These are phyloP conservation scores for Afroboletus lepidellus DNA, from an alignment of 1,284 basidiomycete species.

Conservation along the genomic window DNA sequence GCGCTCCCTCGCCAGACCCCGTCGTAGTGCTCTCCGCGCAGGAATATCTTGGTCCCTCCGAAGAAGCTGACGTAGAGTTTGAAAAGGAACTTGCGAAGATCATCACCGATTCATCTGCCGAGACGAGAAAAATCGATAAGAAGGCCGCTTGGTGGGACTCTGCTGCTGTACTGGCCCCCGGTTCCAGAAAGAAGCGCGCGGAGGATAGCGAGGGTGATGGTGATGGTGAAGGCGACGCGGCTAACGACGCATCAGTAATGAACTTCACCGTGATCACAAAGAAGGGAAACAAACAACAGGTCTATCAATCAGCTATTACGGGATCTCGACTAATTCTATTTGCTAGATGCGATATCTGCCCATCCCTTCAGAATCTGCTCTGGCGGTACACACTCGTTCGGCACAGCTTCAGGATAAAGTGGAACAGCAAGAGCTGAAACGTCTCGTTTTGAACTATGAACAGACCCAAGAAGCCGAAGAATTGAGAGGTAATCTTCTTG, in stretches of 20 bases:
- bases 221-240: slow-evolving; percentile 37
- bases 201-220: slow-evolving; percentile 55
- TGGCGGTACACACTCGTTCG: slow-evolving; percentile 86
- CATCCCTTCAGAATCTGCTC: slow-evolving; percentile 81
- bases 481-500: slow-evolving; percentile 56
- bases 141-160: slow-evolving; percentile 84
- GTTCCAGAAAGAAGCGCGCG: slow-evolving; percentile 56
- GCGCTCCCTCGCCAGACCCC: slow-evolving; percentile 74
- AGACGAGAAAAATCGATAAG: slow-evolving; percentile 82
- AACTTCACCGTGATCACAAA: slow-evolving; percentile 93
- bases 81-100: slow-evolving; percentile 95
- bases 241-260: slow-evolving; percentile 61
- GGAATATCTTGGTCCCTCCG: slow-evolving; percentile 72
- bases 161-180: slow-evolving; percentile 68
- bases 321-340: slow-evolving; percentile 9
- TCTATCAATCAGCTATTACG: slow-evolving; percentile 27
- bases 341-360: slow-evolving; percentile 78
- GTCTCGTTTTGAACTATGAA: slow-evolving; percentile 85
- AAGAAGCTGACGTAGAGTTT: slow-evolving; percentile 92
- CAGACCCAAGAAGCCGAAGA: slow-evolving; percentile 83
- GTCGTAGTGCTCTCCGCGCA: slow-evolving; percentile 67
- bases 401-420: slow-evolving; percentile 91
- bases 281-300: slow-evolving; percentile 91
- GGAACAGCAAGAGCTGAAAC: slow-evolving; percentile 94
- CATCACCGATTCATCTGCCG: slow-evolving; percentile 81